Evolutionary conservation across 768 basidiomycete species (phyloP).

Genomic region (Serendipita vermifera): DNA sequence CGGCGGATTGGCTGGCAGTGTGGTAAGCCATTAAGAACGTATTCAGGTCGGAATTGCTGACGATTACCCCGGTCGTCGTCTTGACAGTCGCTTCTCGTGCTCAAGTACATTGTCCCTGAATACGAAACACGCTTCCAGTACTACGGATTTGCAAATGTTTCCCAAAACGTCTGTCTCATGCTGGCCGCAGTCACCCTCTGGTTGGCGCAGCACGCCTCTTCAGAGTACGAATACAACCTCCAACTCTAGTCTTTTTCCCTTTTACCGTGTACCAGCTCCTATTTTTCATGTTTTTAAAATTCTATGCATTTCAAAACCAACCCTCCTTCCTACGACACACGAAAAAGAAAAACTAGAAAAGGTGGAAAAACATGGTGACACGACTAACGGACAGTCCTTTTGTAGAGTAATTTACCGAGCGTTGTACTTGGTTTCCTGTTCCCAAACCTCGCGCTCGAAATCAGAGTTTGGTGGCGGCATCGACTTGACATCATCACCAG

Average conservation of each 20-base stretch:
- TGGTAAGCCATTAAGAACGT: too few relatives aligned
- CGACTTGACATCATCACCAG: neutral
- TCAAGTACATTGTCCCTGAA: conserved; percentile 73
- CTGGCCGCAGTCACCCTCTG: conserved; percentile 78
- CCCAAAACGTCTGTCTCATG: conserved; percentile 79
- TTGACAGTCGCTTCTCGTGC: conserved; percentile 63
- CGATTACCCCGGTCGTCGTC: neutral
- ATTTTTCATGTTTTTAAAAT: too few relatives aligned
- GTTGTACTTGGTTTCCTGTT: neutral
- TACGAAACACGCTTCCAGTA: conserved; percentile 69
- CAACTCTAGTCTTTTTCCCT: conserved; percentile 47
- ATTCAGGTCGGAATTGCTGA: neutral
- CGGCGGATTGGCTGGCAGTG: conserved; percentile 91
- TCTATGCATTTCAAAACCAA: too few relatives aligned
- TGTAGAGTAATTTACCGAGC: too few relatives aligned
- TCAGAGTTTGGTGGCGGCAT: neutral
- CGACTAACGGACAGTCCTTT: too few relatives aligned
- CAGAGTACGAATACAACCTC: conserved; percentile 90
- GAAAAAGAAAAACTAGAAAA: too few relatives aligned
- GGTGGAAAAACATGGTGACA: too few relatives aligned
- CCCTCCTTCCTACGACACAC: too few relatives aligned
- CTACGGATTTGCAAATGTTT: conserved; percentile 93
- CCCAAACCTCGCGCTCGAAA: conserved; percentile 7
- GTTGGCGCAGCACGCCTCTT: conserved; percentile 74
- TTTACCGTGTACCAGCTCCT: too few relatives aligned